phyloP scores from a whole-genome alignment of 495 filamentous ascomycete genomes.

The Friedmanniomyces simplex region DNA sequence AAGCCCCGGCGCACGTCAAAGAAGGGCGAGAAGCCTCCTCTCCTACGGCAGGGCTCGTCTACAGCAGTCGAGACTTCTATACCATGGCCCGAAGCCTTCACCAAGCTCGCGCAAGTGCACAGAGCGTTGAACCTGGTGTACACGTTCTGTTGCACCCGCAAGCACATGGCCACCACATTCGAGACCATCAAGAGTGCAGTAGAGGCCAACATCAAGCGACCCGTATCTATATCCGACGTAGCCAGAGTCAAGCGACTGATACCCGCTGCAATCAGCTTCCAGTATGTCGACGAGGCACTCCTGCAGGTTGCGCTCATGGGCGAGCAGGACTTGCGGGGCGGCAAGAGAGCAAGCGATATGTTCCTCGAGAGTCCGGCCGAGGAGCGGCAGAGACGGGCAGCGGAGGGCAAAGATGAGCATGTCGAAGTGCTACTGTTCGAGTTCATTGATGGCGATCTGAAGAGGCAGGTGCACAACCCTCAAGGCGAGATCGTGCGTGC shows the following conservation, averaged over 20 bases:
- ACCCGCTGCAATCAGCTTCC: constrained; percentile 67
- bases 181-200: constrained; percentile 77
- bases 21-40: constrained; percentile 23
- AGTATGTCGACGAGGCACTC: constrained; percentile 73
- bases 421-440: constrained; percentile 77
- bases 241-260: constrained; percentile 70
- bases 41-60: constrained; percentile 35
- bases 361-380: constrained; percentile 18
- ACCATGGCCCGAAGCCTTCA: constrained; percentile 69
- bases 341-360: constrained; percentile 36
- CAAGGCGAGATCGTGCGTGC: constrained; percentile 61
- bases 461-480: constrained; percentile 58
- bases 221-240: constrained; percentile 64
- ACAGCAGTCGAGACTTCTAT: constrained; percentile 35
- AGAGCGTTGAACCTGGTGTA: constrained; percentile 83
- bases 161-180: constrained; percentile 83
- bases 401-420: constrained; percentile 32
- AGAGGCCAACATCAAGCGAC: constrained; percentile 65
- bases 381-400: constrained; percentile 20
- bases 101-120: constrained; percentile 62
- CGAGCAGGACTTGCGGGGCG: constrained; percentile 40
- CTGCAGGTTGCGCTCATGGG: constrained; percentile 69
- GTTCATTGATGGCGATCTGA: constrained; percentile 84
- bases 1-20: constrained; percentile 36
- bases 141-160: constrained; percentile 87